These are phyloP conservation scores for Microbotryomycetes sp. DNA, from an alignment of 1,284 basidiomycete species.

Conservation along the genomic window DNA sequence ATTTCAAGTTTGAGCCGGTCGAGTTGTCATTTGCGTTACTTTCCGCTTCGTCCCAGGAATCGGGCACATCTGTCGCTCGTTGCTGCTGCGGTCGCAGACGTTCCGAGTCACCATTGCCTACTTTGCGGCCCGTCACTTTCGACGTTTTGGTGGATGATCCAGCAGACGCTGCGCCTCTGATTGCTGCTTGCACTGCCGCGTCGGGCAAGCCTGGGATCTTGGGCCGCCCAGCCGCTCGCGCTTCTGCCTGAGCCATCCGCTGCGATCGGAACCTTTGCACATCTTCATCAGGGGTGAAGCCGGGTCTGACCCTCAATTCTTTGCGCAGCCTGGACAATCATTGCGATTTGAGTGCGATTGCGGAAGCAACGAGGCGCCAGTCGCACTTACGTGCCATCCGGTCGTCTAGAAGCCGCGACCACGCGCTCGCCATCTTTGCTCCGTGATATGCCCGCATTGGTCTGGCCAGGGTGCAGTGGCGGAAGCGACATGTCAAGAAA, in stretches of 20 bases:
- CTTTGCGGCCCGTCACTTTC: conserved; percentile 55
- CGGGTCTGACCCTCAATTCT: conserved; percentile 81
- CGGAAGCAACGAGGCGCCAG: conserved; percentile 4
- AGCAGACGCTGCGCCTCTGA: conserved; percentile 6
- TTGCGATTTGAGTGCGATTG: conserved; percentile 10
- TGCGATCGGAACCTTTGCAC: conserved; percentile 71
- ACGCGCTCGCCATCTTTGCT: conserved; percentile 81
- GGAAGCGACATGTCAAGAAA: conserved; percentile 67
- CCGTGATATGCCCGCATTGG: conserved; percentile 69
- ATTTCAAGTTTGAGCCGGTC: not conserved
- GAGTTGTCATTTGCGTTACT: not conserved
- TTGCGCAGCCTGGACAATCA: conserved; percentile 62
- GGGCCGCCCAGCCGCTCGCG: conserved; percentile 54
- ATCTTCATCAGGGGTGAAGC: conserved; percentile 92
- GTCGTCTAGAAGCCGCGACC: conserved; percentile 70
- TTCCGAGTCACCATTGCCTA: conserved; percentile 38
- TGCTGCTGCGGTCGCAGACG: not conserved
- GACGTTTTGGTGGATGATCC: conserved; percentile 46
- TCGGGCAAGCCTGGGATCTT: conserved; percentile 53
- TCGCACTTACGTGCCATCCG: conserved; percentile 77
- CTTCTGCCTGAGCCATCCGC: conserved; percentile 63
- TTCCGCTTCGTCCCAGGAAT: conserved; percentile 68
- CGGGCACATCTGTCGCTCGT: conserved; percentile 46
- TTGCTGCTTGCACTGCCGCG: conserved; percentile 1
- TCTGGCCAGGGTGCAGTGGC: conserved; percentile 60